phyloP scores from a whole-genome alignment of 106 monocot genomes.

The Acorus calamus region DNA sequence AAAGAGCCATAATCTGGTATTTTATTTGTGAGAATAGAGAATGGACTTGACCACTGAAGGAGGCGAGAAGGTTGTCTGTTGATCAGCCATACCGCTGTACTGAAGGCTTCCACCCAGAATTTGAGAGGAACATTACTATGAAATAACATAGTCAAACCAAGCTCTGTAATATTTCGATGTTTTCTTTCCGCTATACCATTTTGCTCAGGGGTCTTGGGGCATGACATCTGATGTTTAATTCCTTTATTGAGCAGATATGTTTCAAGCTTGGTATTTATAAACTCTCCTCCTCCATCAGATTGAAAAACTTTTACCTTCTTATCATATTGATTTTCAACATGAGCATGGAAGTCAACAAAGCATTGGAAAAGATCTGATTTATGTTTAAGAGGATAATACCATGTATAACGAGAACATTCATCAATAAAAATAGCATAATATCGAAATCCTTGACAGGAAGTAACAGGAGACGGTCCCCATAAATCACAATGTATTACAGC shows the following conservation, averaged over 20 bases:
- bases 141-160: neutral
- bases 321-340: conserved; percentile 6
- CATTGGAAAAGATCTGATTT: neutral
- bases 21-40: neutral
- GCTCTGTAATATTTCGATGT: conserved; percentile 4
- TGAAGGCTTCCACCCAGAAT: conserved; percentile 7
- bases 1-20: neutral
- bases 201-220: conserved; percentile 1
- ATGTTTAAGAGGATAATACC: conserved; percentile 4
- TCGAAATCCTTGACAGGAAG: neutral
- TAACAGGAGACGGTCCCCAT: neutral
- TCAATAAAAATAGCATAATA: conserved; percentile 10
- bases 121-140: neutral
- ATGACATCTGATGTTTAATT: conserved; percentile 4
- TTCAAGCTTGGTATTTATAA: neutral
- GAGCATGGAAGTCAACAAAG: neutral
- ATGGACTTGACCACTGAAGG: neutral
- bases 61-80: neutral
- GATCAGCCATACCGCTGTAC: neutral
- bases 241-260: neutral
- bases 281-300: conserved; percentile 9
- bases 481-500: conserved; percentile 5
- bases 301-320: conserved; percentile 3
- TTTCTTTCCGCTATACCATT: conserved; percentile 7
- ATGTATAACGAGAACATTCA: neutral